These are phyloP conservation scores for Pythium rishiriense DNA, from an alignment of 352 stramenopile genomes.

Conservation along the genomic window DNA sequence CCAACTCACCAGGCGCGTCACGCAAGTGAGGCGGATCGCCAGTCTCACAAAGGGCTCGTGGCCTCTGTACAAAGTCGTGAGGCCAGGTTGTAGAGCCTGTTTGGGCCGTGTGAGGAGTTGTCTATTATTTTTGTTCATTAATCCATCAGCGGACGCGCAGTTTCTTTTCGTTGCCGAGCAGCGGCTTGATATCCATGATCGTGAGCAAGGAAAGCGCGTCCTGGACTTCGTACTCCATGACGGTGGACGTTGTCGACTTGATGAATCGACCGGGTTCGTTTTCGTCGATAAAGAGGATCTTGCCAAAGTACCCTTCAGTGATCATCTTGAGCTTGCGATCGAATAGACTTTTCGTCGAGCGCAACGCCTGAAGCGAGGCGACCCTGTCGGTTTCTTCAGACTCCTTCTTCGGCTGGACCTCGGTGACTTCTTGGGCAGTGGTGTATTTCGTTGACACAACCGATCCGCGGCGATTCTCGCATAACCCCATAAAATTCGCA, in stretches of 20 bases:
- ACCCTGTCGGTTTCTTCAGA: not conserved
- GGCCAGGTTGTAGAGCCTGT: too few relatives aligned
- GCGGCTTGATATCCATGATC: slow-evolving; percentile 37
- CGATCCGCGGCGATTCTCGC: slow-evolving; percentile 1
- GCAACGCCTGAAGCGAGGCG: not conserved
- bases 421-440: not conserved
- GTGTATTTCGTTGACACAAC: slow-evolving; percentile 15
- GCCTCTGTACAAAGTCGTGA: not conserved
- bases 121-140: not conserved
- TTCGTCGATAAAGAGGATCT: slow-evolving; percentile 32
- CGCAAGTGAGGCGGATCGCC: too few relatives aligned
- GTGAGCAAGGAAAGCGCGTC: slow-evolving; percentile 34
- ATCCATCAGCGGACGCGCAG: slow-evolving; percentile 8
- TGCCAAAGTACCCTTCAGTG: slow-evolving; percentile 23
- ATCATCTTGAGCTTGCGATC: slow-evolving; percentile 29
- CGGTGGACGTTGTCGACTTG: not conserved
- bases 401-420: slow-evolving; percentile 2
- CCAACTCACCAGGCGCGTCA: too few relatives aligned
- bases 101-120: not conserved
- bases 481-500: slow-evolving; percentile 31
- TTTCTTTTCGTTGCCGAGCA: slow-evolving; percentile 28
- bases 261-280: slow-evolving; percentile 24
- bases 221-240: slow-evolving; percentile 30
- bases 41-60: too few relatives aligned
- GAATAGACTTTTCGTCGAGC: slow-evolving; percentile 30